Base-by-base conservation (phyloP, 1,139 yeast species). In the Oligophagozyma castellii region DNA sequence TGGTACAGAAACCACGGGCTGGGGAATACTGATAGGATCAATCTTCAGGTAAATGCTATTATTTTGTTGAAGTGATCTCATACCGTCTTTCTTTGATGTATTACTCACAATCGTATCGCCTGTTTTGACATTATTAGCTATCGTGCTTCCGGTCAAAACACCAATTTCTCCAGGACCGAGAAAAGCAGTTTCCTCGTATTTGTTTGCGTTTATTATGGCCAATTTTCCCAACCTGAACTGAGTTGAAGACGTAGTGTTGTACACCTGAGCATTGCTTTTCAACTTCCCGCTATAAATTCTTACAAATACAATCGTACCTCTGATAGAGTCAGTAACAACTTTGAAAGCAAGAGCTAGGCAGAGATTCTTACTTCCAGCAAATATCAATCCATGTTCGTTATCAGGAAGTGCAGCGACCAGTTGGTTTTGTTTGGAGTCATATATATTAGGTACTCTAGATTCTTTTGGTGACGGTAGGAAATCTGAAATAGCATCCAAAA, bases 281-380 rank as follows among this genome's bases (percentile, higher is more conserved):
- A 89, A 52, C 27, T 61, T 65, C 1, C 98, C 98, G 29, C 89
- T 70, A 56, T 89, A 89, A 2, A 89, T 92, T 35, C 98, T 61
- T 18, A 86, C 75, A 51, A 78, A 89, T 3, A 83, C 77, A 77
- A 86, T 71, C 1, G 73, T 66, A 1, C 96, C 95, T 38, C 84
- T 65, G 14, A 73, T 71, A 4, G 83, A 77, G 49, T 89, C 95
- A 4, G 86, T 75, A 35, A 79, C 68, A 4, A 89, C 95, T 52
- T 89, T 89, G 57, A 89, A 89, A 1, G 95, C 95, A 29, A 86
- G 60, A 0, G 93, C 86, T n/a, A 83, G 68, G 3, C 83, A 66
- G 26, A 79, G 44, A 26, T 70, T 65, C 11, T 67, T 63, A 40
- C 73, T 68, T 12, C 65, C 59, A 42, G 72, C 68, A 14, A 78